Evolutionary conservation across 2,329 filamentous ascomycete genomes (phyloP).

Genomic region (Tolypocladium endophyticum): DNA sequence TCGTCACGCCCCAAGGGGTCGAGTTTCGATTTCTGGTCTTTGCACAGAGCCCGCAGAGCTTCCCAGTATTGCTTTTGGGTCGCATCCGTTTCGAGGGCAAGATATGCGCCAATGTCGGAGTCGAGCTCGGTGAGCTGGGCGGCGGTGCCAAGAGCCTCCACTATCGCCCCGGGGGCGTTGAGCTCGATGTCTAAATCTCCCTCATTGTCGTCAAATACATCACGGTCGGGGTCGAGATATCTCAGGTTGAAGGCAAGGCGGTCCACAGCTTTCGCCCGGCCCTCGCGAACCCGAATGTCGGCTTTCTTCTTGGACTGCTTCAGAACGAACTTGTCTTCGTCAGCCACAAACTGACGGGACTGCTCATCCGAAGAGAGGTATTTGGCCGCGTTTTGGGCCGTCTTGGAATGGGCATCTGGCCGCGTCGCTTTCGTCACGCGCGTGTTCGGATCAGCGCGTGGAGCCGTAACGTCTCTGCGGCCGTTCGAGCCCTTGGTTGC

Average conservation of each 20-base stretch:
- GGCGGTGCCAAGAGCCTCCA: conserved; percentile 56
- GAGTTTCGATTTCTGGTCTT: conserved; percentile 59
- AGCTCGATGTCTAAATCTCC: conserved; percentile 63
- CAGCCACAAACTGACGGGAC: conserved; percentile 74
- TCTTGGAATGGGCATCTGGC: conserved; percentile 14
- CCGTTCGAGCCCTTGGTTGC: conserved; percentile 30
- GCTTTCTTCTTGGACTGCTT: conserved; percentile 98
- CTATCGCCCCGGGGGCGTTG: conserved; percentile 68
- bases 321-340: conserved; percentile 92
- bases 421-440: conserved; percentile 44
- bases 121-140: conserved; percentile 65
- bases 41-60: conserved; percentile 76
- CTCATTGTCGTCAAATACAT: conserved; percentile 79
- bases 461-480: conserved; percentile 41
- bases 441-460: conserved; percentile 42
- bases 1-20: conserved; percentile 52
- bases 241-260: conserved; percentile 85
- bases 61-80: conserved; percentile 87
- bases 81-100: conserved; percentile 66
- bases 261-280: conserved; percentile 85
- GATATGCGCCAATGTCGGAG: conserved; percentile 70
- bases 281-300: conserved; percentile 84
- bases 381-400: conserved; percentile 19
- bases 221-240: conserved; percentile 74
- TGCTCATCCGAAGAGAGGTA: conserved; percentile 67